Conservation (phyloP, 2,329 filamentous ascomycete species). For the Myriosclerotinia scirpicola region DNA sequence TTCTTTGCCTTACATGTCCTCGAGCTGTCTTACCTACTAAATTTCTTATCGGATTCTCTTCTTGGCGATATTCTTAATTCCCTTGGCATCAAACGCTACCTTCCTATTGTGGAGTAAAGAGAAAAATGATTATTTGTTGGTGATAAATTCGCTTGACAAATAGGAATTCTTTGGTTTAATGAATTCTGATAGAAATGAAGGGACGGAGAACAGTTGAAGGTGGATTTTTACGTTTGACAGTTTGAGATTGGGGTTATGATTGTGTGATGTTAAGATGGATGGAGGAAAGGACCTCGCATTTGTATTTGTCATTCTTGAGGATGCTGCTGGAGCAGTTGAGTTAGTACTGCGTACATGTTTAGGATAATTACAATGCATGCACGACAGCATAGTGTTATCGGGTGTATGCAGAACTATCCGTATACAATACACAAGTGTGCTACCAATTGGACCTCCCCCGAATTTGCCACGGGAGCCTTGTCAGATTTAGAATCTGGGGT, state of each 20-base stretch:
- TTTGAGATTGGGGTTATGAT: background rate
- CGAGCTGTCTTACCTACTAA: background rate
- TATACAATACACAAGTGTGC: slow-evolving; percentile 7
- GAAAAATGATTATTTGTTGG: slow-evolving; percentile 12
- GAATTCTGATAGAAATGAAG: slow-evolving; percentile 8
- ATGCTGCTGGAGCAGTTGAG: background rate
- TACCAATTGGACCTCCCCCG: background rate
- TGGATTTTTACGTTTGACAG: background rate
- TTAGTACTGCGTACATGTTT: background rate
- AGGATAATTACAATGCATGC: background rate
- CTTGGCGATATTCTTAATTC: background rate
- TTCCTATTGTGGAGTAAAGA: slow-evolving; percentile 17
- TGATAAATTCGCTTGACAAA: slow-evolving; percentile 16
- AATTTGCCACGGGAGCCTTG: slow-evolving; percentile 20
- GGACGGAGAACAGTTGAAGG: background rate
- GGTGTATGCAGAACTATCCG: slow-evolving; percentile 5
- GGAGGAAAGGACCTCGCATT: background rate
- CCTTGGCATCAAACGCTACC: slow-evolving; percentile 14
- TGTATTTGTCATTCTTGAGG: background rate
- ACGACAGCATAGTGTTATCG: slow-evolving; percentile 8
- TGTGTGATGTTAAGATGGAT: background rate
- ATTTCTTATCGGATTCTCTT: slow-evolving; percentile 6
- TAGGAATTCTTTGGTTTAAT: slow-evolving; percentile 7
- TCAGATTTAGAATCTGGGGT: slow-evolving; percentile 22
- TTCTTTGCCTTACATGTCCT: background rate